Percentiles rank a stretch among this genome's conserved stretches.
These are phyloP conservation scores for Pyricularia pennisetigena DNA, from an alignment of 2,329 filamentous ascomycete species.

Conservation along the genomic window DNA sequence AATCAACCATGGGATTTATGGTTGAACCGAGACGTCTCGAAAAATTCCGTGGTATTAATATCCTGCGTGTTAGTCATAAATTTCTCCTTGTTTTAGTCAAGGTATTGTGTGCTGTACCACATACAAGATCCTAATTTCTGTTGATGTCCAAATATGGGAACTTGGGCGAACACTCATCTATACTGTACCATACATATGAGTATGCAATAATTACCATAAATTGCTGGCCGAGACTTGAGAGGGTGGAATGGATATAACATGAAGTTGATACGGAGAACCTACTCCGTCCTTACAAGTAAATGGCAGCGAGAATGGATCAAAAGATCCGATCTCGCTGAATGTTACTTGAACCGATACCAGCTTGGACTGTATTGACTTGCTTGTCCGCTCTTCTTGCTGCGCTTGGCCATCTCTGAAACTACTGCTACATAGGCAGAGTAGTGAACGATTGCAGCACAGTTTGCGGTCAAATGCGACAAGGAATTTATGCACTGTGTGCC, in stretches of 20 bases:
- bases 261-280: too few relatives aligned
- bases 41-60: not conserved
- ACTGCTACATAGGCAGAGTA: not conserved
- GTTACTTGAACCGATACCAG: too few relatives aligned
- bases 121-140: not conserved
- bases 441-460: not conserved
- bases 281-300: too few relatives aligned
- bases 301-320: not conserved
- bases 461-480: not conserved
- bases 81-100: not conserved
- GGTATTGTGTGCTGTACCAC: not conserved
- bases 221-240: not conserved
- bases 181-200: not conserved
- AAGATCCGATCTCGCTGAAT: not conserved
- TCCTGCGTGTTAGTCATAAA: not conserved
- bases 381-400: not conserved
- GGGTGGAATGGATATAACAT: too few relatives aligned
- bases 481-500: not conserved
- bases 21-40: not conserved
- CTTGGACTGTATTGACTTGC: not conserved
- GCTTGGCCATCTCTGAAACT: not conserved
- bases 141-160: not conserved
- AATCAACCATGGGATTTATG: not conserved
- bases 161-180: not conserved
- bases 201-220: too few relatives aligned